Percentiles rank a stretch among this genome's conserved stretches.
Evolutionary conservation across 257 asterid genomes (phyloP).

Genomic region (Primulina eburnea): DNA sequence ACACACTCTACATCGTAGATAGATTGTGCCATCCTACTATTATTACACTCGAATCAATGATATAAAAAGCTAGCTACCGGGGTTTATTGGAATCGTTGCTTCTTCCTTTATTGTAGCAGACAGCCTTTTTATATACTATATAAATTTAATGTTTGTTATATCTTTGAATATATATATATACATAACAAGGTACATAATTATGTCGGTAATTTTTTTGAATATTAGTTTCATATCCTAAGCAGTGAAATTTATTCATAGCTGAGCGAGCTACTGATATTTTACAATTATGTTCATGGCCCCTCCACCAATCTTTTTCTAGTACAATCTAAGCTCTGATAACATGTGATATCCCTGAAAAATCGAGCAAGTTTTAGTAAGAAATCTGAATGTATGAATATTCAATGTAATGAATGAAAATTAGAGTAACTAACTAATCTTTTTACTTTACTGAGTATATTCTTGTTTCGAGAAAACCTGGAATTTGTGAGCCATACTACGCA

Average conservation of each 20-base stretch:
- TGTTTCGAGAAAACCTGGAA: no score
- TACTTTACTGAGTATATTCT: no score
- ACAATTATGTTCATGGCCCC: not conserved
- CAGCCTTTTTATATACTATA: no score
- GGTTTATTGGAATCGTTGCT: not conserved
- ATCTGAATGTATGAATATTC: not conserved
- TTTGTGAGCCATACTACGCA: no score
- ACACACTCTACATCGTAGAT: not conserved
- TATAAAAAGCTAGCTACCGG: not conserved
- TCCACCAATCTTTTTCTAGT: not conserved
- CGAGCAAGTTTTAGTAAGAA: not conserved
- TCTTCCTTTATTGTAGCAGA: not conserved
- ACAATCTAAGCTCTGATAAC: not conserved
- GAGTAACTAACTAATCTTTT: not conserved
- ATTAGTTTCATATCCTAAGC: no score
- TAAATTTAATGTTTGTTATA: no score
- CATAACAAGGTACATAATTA: no score
- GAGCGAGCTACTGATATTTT: no score
- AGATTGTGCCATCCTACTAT: not conserved
- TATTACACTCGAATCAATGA: not conserved
- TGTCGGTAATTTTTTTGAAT: no score
- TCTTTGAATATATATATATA: no score
- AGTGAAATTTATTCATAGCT: no score
- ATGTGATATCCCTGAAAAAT: not conserved
- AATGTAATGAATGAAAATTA: not conserved